Evolutionary conservation across 805 yeast genomes (phyloP).

Genomic region (Candida tallmaniae): DNA sequence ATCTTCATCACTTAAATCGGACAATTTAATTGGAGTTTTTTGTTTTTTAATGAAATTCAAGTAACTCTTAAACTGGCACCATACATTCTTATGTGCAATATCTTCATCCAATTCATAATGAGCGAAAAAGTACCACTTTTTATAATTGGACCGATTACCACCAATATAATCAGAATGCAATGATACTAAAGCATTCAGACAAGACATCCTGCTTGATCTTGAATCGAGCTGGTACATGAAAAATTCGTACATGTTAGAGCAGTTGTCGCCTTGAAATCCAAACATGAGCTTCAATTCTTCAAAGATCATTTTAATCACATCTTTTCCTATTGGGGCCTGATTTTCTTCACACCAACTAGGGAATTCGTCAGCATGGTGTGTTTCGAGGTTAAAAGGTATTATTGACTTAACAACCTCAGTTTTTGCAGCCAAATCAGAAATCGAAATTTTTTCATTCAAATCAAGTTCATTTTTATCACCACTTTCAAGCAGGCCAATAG

Average conservation of each 20-base stretch:
- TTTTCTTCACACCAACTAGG: constrained; percentile 24
- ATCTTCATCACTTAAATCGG: constrained; percentile 12
- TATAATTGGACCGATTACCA: constrained; percentile 80
- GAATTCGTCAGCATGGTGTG: too few species aligned
- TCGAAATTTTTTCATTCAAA: too few species aligned
- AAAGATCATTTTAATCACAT: constrained; percentile 60
- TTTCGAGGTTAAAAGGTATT: too few species aligned
- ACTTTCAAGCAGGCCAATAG: too few species aligned
- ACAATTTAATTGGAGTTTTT: constrained; percentile 24
- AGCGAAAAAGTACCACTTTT: constrained; percentile 91
- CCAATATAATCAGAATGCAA: constrained; percentile 86
- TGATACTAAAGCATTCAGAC: constrained; percentile 64
- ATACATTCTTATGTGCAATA: constrained; percentile 11
- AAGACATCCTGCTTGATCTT: constrained; percentile 73
- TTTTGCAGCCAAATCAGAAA: too few species aligned
- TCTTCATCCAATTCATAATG: constrained; percentile 62
- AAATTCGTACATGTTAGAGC: constrained; percentile 76
- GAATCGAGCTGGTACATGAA: constrained; percentile 81
- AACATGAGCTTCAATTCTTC: constrained; percentile 54
- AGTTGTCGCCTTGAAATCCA: constrained; percentile 82
- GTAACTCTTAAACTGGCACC: constrained; percentile 15
- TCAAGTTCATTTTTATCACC: too few species aligned
- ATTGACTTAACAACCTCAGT: too few species aligned
- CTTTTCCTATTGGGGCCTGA: constrained; percentile 22
- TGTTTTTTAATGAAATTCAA: constrained; percentile 26